phyloP scores from a whole-genome alignment of 805 yeast species.

The Wickerhamiella australiensis region DNA sequence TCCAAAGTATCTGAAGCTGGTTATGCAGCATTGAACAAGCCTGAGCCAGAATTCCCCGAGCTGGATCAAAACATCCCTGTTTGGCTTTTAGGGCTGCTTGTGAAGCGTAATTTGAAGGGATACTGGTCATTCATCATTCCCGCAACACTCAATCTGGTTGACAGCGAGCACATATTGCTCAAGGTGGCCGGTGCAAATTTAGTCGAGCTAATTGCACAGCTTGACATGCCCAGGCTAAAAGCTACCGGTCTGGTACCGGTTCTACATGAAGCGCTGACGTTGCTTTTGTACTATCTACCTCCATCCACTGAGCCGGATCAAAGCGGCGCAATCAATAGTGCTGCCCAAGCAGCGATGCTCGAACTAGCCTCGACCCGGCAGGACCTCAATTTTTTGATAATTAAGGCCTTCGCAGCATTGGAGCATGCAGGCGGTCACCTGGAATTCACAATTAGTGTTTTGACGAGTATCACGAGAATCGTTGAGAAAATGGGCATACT shows the following conservation, averaged over 20 bases:
- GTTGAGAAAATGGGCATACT: slow-evolving; percentile 16
- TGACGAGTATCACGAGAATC: slow-evolving; percentile 15
- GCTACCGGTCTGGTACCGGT: slow-evolving; percentile 24
- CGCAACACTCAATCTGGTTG: slow-evolving; percentile 24
- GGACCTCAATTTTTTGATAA: slow-evolving; percentile 18
- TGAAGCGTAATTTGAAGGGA: slow-evolving; percentile 6
- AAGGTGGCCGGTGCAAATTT: slow-evolving; percentile 22
- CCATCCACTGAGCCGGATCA: slow-evolving; percentile 21
- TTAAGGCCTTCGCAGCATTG: slow-evolving; percentile 24
- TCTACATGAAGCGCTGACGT: slow-evolving; percentile 24
- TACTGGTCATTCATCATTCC: slow-evolving; percentile 28
- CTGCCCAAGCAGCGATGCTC: slow-evolving; percentile 35
- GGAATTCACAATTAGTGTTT: slow-evolving; percentile 16
- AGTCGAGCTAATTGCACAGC: slow-evolving; percentile 12
- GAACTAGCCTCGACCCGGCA: slow-evolving; percentile 27
- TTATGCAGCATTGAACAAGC: slow-evolving; percentile 1
- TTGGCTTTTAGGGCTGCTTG: slow-evolving; percentile 17
- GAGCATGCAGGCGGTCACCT: slow-evolving; percentile 20
- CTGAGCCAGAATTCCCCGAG: neutral
- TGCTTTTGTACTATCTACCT: slow-evolving; percentile 26
- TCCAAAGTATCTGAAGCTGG: slow-evolving; percentile 1
- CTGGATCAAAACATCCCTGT: neutral
- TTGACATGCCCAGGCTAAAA: slow-evolving; percentile 12
- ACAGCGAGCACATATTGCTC: slow-evolving; percentile 21
- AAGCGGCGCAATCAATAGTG: slow-evolving; percentile 17